Percentiles rank a stretch among this genome's conserved stretches.
Evolutionary conservation across 2,329 filamentous ascomycete species (phyloP).

Genomic region (Stagonosporopsis vannaccii): DNA sequence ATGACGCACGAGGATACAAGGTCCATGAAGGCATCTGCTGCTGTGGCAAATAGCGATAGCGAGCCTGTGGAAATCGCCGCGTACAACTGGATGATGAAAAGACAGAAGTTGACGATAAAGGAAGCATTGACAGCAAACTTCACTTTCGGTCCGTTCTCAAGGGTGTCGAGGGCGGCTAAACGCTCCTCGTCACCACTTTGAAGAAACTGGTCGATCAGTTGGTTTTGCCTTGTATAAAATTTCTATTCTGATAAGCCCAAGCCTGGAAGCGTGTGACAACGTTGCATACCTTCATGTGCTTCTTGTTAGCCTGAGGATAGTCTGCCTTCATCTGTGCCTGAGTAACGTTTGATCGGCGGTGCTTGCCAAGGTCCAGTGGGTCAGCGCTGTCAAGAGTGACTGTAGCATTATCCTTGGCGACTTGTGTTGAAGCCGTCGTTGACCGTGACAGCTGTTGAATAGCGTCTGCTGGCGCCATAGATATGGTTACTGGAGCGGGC

Average conservation of each 20-base stretch:
- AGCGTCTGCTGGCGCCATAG: conserved; percentile 32
- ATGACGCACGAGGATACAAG: conserved; percentile 70
- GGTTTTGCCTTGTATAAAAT: conserved; percentile 53
- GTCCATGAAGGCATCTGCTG: conserved; percentile 72
- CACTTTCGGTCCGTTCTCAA: conserved; percentile 55
- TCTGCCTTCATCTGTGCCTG: conserved; percentile 58
- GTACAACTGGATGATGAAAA: conserved; percentile 67
- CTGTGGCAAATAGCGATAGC: conserved; percentile 69
- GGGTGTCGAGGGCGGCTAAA: conserved; percentile 59
- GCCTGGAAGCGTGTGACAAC: background rate
- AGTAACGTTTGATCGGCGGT: conserved; percentile 46
- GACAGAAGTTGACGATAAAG: conserved; percentile 52
- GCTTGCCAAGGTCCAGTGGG: conserved; percentile 48
- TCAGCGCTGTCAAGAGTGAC: conserved; percentile 34
- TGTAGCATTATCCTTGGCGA: conserved; percentile 32
- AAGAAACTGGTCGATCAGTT: conserved; percentile 58
- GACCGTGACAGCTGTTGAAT: conserved; percentile 35
- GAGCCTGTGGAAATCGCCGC: conserved; percentile 66
- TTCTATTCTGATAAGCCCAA: conserved; percentile 33
- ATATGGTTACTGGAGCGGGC: conserved; percentile 33
- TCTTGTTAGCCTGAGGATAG: conserved; percentile 52
- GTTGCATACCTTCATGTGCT: conserved; percentile 41
- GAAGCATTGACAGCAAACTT: conserved; percentile 50
- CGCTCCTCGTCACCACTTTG: conserved; percentile 64
- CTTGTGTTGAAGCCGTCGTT: conserved; percentile 27